Conservation (phyloP, 108 stramenopile genomes). For the Cyclotella baltica region DNA sequence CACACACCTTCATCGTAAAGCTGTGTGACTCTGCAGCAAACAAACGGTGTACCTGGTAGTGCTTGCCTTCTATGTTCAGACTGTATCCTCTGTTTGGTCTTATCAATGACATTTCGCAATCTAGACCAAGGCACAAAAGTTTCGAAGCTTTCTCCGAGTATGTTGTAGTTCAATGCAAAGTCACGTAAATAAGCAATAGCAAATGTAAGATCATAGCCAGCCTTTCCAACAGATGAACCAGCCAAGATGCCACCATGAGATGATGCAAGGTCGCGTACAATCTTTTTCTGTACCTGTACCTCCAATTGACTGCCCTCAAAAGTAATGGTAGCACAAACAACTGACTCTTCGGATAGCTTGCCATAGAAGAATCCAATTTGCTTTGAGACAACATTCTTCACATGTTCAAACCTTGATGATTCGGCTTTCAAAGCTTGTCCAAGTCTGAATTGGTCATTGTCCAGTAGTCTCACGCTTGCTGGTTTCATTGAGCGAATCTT, state of each 20-base stretch:
- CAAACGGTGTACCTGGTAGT: slow-evolving; percentile 86
- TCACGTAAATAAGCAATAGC: slow-evolving; percentile 96
- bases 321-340: slow-evolving; percentile 88
- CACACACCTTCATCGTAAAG: slow-evolving; percentile 96
- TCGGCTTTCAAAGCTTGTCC: slow-evolving; percentile 86
- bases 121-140: slow-evolving; percentile 94
- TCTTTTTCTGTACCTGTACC: slow-evolving; percentile 70
- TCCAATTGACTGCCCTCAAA: slow-evolving; percentile 85
- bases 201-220: slow-evolving; percentile 94
- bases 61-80: slow-evolving; percentile 67
- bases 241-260: slow-evolving; percentile 77
- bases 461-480: slow-evolving; percentile 89
- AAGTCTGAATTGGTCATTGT: slow-evolving; percentile 93
- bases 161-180: slow-evolving; percentile 91
- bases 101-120: slow-evolving; percentile 58
- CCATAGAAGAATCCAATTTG: slow-evolving; percentile 42
- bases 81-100: slow-evolving; percentile 74
- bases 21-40: slow-evolving; percentile 91
- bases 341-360: slow-evolving; percentile 50
- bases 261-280: slow-evolving; percentile 53
- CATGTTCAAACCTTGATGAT: slow-evolving; percentile 47
- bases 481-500: slow-evolving; percentile 64
- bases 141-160: slow-evolving; percentile 93
- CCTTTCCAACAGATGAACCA: slow-evolving; percentile 77
- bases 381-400: slow-evolving; percentile 36